A percentile compares a stretch with the other conserved stretches of the same genome.
Conservation (phyloP, 768 basidiomycete species). For the Nidularia sp. region DNA sequence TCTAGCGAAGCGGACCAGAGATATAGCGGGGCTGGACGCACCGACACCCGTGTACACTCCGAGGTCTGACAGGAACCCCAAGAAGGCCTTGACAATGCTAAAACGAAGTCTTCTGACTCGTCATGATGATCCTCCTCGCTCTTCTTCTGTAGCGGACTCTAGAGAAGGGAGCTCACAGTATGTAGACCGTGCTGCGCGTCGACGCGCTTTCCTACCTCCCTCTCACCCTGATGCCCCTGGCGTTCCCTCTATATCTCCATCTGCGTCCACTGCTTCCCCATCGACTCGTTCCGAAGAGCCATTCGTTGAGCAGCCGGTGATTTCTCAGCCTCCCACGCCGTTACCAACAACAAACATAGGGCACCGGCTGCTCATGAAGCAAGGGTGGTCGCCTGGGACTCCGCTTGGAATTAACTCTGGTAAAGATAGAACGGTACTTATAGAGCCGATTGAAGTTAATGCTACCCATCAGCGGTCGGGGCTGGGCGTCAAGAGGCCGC, state of each 20-base stretch:
- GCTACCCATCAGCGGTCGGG: conserved; percentile 44
- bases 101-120: conserved; percentile 60
- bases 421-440: conserved; percentile 35
- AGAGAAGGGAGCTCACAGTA: conserved; percentile 25
- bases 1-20: conserved; percentile 21
- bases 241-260: conserved; percentile 17
- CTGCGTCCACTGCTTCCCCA: conserved; percentile 3
- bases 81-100: conserved; percentile 61
- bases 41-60: conserved; percentile 12
- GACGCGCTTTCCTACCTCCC: conserved; percentile 54
- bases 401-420: conserved; percentile 37
- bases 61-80: conserved; percentile 42
- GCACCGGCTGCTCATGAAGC: conserved; percentile 62
- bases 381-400: conserved; percentile 74
- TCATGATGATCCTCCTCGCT: conserved; percentile 25
- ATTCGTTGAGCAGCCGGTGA: conserved; percentile 13
- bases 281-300: conserved; percentile 3
- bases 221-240: conserved; percentile 54
- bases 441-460: conserved; percentile 55
- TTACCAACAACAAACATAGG: conserved; percentile 61
- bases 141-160: conserved; percentile 8
- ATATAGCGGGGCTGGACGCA: conserved; percentile 18
- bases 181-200: conserved; percentile 67
- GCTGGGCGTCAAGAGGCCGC: conserved; percentile 38
- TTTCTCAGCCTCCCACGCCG: conserved; percentile 42